Conservation (phyloP, 768 basidiomycete species). For the Russula griseocarnosa region DNA sequence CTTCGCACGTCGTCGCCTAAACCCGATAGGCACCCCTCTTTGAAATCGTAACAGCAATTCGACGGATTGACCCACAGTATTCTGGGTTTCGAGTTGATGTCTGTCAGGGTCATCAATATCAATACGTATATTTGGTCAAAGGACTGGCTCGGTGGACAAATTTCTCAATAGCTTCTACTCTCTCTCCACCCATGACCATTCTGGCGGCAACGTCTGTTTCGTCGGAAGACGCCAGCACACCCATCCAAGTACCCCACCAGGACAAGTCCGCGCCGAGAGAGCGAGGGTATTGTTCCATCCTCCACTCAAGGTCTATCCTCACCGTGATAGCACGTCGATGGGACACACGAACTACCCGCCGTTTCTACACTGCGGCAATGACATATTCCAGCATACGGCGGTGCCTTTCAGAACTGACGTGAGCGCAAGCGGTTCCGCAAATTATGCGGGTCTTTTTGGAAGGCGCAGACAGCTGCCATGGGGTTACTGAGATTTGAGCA, state of each 20-base stretch:
- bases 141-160: neutral
- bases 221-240: neutral
- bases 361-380: too few species aligned
- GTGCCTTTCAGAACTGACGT: too few species aligned
- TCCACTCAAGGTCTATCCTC: neutral
- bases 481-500: too few species aligned
- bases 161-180: neutral
- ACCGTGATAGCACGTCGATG: neutral
- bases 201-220: neutral
- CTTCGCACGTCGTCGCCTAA: slow-evolving; percentile 1
- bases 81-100: too few species aligned
- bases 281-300: neutral
- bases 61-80: too few species aligned
- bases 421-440: too few species aligned
- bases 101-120: neutral
- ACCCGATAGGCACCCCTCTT: neutral
- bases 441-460: too few species aligned
- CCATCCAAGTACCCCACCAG: neutral
- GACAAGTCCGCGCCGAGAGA: neutral
- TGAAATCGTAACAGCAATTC: neutral
- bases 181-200: neutral
- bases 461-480: too few species aligned
- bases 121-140: neutral
- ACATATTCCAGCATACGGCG: too few species aligned
- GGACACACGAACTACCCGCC: too few species aligned